Conservation (phyloP, 257 asterid genomes). For the Eucommia ulmoides region DNA sequence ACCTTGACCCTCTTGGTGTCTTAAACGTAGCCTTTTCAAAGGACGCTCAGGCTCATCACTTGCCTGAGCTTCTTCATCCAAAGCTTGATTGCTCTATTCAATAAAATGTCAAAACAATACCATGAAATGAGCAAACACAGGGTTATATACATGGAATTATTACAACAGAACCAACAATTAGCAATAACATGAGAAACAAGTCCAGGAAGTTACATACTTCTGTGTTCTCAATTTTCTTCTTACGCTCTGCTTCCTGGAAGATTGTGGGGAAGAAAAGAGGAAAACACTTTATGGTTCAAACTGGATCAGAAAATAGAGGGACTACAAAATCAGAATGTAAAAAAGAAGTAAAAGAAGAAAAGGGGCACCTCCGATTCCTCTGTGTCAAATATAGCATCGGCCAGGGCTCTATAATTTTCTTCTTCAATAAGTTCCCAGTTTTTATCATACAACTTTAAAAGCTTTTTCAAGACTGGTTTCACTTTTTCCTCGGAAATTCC, state of each 20-base stretch:
- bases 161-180: not conserved
- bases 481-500: conserved; percentile 3
- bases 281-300: conserved; percentile 1
- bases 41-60: conserved; percentile 40
- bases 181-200: not conserved
- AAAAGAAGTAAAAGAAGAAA: conserved; percentile 1
- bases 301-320: conserved; percentile 2
- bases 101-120: conserved; percentile 2
- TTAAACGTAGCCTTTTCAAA: conserved; percentile 45
- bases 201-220: conserved; percentile 5
- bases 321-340: not conserved
- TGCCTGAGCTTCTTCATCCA: conserved; percentile 37
- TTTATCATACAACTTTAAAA: conserved; percentile 15
- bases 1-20: conserved; percentile 33
- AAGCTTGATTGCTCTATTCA: conserved; percentile 15
- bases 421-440: conserved; percentile 17
- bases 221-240: conserved; percentile 7
- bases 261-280: not conserved
- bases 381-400: conserved; percentile 18
- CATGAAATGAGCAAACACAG: too few relatives aligned
- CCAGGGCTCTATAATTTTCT: conserved; percentile 16
- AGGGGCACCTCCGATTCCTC: conserved; percentile 14
- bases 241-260: conserved; percentile 6
- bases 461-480: conserved; percentile 15
- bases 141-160: not conserved